Percentiles rank a stretch among this genome's conserved stretches.
Conservation (phyloP, 2,329 filamentous ascomycete genomes). For the Alternaria gaisen region DNA sequence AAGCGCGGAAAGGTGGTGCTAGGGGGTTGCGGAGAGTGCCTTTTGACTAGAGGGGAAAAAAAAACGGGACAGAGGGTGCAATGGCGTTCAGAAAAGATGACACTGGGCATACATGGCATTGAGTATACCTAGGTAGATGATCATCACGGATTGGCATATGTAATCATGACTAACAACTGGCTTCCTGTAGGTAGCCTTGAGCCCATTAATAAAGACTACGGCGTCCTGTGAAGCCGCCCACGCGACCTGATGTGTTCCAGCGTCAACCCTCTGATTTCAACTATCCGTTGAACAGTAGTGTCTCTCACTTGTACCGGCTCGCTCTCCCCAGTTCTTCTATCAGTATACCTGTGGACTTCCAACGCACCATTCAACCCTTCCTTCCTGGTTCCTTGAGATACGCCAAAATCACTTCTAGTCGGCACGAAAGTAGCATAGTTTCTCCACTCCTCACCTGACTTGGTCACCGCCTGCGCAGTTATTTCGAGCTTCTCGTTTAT, state of each 20-base stretch:
- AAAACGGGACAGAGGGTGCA: not conserved
- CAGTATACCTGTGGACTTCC: not conserved
- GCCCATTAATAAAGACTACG: not conserved
- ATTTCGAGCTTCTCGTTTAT: not conserved
- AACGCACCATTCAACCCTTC: not conserved
- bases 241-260: not conserved
- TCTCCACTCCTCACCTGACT: not conserved
- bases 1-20: conserved; percentile 79
- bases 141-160: not conserved
- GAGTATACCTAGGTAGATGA: not conserved
- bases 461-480: not conserved
- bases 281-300: not conserved
- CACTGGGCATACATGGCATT: not conserved
- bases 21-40: conserved; percentile 74
- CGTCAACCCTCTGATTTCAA: not conserved
- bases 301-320: not conserved
- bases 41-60: conserved; percentile 72
- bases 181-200: not conserved
- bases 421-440: not conserved
- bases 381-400: not conserved
- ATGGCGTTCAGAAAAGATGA: not conserved
- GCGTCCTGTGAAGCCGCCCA: not conserved
- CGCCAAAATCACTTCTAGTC: not conserved
- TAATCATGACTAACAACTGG: not conserved
- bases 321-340: not conserved